Base-by-base conservation (phyloP, 345 rosid species). In the Mallotus nudiflorus region DNA sequence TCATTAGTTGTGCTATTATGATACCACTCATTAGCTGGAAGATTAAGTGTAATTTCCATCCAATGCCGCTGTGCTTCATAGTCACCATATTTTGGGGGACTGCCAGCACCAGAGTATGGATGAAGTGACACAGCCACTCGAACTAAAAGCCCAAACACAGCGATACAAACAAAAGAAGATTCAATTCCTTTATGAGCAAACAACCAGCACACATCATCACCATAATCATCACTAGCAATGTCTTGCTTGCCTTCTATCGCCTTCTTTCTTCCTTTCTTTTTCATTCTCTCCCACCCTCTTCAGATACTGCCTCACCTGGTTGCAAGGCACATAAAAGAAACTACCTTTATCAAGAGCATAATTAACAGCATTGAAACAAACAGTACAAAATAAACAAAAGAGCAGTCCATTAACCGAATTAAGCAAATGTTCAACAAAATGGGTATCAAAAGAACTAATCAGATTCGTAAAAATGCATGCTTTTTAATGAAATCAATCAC, bases 11-110 rank as follows among this genome's bases (percentile, higher is more conserved):
- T 89, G 76, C 87, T 75, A 60, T 89, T 92, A 40, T 71, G 75
- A 74, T 95, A 90, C 97, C 99, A 95, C 3, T 89, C 86, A 60
- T 58, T 72, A 6, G 59, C 68, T 0, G 92, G 91, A 40, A 90
- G 88, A 84, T 92, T 89, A 1, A 80, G 62, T n/a, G 99, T 90
- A 62, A 92, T 90, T 89, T 92, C 99, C 99, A 95, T 92, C 98
- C 99, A 95, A 77, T 92, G 99, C 74, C 97, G 77, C 54, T 90
- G 99, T 24, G 98, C 99, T 76, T 95, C 98, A 75, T 85, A 95
- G 71, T 95, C 99, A 13, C 99, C 98, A 56, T 83, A 92, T 69
- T 85, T 92, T 0, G 99, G 98, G 3, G 96, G 91, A 14, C 24
- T 80, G 52, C 87, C 86, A 50, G 96, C 96, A 62, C 99, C 99